Percentiles rank a stretch among this genome's conserved stretches.
Conservation (phyloP, 2,329 filamentous ascomycete genomes). For the Fonsecaea erecta region DNA sequence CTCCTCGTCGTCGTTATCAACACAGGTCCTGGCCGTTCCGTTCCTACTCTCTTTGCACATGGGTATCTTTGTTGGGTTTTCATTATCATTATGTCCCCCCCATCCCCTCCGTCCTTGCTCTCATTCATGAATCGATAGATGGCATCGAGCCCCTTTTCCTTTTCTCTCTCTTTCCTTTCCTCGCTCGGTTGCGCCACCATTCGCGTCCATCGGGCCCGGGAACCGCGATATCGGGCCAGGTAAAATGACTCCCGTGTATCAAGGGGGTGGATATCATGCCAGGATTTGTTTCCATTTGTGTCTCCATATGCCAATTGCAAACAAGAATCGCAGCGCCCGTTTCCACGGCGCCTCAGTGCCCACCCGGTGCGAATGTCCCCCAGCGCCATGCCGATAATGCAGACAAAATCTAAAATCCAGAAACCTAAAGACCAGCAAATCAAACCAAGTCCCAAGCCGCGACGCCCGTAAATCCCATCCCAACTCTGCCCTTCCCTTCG, state of each 20-base stretch:
- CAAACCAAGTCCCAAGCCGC: conserved; percentile 60
- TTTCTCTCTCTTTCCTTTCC: too few relatives aligned
- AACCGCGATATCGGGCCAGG: too few relatives aligned
- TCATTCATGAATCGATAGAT: background rate
- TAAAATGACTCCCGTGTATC: too few relatives aligned
- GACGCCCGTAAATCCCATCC: conserved; percentile 57
- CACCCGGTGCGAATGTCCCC: background rate
- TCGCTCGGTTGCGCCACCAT: background rate
- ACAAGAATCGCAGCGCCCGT: background rate
- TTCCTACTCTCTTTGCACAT: background rate
- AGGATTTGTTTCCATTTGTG: background rate
- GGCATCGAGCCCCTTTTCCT: background rate
- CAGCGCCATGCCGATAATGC: conserved; percentile 10
- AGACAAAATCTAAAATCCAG: background rate
- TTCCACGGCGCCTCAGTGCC: background rate
- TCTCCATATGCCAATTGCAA: background rate
- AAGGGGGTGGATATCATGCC: too few relatives aligned
- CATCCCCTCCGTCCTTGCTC: background rate
- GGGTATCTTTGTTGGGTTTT: conserved; percentile 12
- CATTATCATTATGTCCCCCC: conserved; percentile 15
- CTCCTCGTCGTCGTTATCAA: too few relatives aligned
- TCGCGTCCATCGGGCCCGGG: background rate
- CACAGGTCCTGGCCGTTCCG: too few relatives aligned
- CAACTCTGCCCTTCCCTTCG: conserved; percentile 52
- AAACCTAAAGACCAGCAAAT: background rate